phyloP scores from a whole-genome alignment of 2,329 filamentous ascomycete genomes.

The Chaetothyriales sp. region DNA sequence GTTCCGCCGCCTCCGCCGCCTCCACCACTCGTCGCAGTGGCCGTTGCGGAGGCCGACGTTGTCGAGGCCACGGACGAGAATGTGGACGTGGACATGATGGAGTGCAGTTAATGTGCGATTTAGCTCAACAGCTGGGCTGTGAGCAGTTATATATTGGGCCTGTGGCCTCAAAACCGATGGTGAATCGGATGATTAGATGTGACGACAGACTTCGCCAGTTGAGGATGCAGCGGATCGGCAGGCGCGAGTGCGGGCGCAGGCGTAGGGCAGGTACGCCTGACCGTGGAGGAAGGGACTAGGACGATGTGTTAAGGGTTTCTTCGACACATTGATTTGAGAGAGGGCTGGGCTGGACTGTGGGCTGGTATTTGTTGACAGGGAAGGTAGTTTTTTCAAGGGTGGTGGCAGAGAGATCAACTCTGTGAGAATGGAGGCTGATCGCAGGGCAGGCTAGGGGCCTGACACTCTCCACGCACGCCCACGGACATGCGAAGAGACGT shows the following conservation, averaged over 20 bases:
- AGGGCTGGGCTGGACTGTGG: neutral
- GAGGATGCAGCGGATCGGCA: neutral
- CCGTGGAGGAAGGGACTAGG: neutral
- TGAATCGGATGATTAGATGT: neutral
- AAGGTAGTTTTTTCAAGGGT: neutral
- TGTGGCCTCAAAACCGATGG: neutral
- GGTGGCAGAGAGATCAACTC: neutral
- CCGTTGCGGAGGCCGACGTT: conserved; percentile 10
- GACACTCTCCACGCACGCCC: neutral
- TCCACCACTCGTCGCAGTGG: conserved; percentile 17
- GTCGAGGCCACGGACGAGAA: neutral
- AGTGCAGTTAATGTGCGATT: neutral
- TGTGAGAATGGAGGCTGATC: neutral
- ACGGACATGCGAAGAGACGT: neutral
- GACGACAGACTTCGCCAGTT: neutral
- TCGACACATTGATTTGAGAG: neutral
- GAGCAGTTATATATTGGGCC: no score
- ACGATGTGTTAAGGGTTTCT: neutral
- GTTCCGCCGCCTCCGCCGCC: conserved; percentile 32
- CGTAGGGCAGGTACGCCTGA: neutral
- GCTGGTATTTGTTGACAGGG: neutral
- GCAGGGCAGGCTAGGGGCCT: neutral
- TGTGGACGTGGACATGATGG: neutral
- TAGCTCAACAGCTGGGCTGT: neutral
- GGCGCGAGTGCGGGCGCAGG: neutral